Evolutionary conservation across 2,329 filamentous ascomycete genomes (phyloP), one percentile per base, ranked within the genome.

Genomic region (Trichoderma afroharzianum): DNA sequence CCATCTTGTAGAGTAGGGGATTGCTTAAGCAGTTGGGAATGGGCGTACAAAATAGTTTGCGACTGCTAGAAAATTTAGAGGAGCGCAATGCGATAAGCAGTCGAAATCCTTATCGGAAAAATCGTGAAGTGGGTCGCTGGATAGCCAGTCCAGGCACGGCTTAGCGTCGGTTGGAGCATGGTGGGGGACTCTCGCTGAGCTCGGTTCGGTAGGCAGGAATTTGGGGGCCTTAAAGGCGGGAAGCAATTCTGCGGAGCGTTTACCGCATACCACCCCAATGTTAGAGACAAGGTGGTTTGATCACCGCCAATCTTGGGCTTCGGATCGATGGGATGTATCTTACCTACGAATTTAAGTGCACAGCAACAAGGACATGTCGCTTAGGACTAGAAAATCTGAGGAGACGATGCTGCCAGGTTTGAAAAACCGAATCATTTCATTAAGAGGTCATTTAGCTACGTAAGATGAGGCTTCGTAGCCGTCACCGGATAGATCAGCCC

Each of bases 1-100:
- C 90, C 92, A 93, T 79, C 68, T 69, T 79, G 67, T 6, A 32
- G 14, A 57, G 12, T 47, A 63, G 63, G 33, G 18, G 66, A 63
- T 63, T 55, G 15, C 32, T 72, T 24, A 6, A 55, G 66, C 50
- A 11, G 15, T 11, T 43, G 32, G 68, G 24, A 43, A 24, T n/a
- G 47, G 50, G 18, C 32, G 68, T 43, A 26, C 21, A 63, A 26
- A 30, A 6, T 26, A 26, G 39, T 39, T 43, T 32, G 68, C 59
- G 43, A 63, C 18, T 53, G 59, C 68, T 57, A 50, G 58, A 63
- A 68, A 70, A 63, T 70, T 70, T 28, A 28, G 30, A 43, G 67
- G n/a, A 70, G 59, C 68, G 68, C 68, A 39, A 39, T 14, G 58
- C 32, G 68, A 70, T 70, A 70, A 70, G 68, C 58, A 21, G 50